phyloP scores from a whole-genome alignment of 371 early-diverging fungal species.

The Mortierella sp. region DNA sequence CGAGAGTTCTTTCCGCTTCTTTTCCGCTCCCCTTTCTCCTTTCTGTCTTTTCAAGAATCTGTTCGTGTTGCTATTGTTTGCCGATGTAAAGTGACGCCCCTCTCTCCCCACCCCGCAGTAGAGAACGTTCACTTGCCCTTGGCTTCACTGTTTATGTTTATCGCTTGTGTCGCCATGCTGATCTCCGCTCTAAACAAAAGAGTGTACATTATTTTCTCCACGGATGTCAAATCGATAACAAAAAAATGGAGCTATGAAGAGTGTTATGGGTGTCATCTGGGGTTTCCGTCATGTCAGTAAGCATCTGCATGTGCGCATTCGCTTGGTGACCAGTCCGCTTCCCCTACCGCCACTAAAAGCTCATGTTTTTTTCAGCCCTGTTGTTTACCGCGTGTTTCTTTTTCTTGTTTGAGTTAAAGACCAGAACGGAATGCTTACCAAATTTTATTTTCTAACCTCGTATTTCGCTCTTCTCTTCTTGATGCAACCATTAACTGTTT shows the following conservation, averaged over 20 bases:
- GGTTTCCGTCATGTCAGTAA: neutral
- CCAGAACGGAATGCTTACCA: slow-evolving; percentile 17
- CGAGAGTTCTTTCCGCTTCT: neutral
- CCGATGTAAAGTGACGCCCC: neutral
- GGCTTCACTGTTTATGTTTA: too few relatives aligned
- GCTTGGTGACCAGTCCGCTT: too few relatives aligned
- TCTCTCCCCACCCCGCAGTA: too few relatives aligned
- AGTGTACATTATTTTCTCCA: neutral
- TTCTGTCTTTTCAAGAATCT: neutral
- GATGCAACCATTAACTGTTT: too few relatives aligned
- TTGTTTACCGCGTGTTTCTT: slow-evolving; percentile 16
- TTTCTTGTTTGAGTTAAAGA: neutral
- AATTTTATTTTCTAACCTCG: neutral
- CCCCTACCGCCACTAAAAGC: too few relatives aligned
- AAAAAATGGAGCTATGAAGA: neutral
- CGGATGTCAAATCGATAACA: neutral
- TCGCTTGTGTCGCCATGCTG: slow-evolving; percentile 16
- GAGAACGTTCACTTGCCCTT: too few relatives aligned
- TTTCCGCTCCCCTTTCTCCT: neutral
- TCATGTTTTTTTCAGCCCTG: neutral
- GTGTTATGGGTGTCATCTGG: too few relatives aligned
- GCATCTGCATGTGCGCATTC: too few relatives aligned
- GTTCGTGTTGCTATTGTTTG: slow-evolving; percentile 1
- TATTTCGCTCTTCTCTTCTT: neutral
- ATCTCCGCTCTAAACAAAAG: neutral